These are phyloP conservation scores for Limnanthes douglasii DNA, from an alignment of 345 rosid species.

Conservation along the genomic window DNA sequence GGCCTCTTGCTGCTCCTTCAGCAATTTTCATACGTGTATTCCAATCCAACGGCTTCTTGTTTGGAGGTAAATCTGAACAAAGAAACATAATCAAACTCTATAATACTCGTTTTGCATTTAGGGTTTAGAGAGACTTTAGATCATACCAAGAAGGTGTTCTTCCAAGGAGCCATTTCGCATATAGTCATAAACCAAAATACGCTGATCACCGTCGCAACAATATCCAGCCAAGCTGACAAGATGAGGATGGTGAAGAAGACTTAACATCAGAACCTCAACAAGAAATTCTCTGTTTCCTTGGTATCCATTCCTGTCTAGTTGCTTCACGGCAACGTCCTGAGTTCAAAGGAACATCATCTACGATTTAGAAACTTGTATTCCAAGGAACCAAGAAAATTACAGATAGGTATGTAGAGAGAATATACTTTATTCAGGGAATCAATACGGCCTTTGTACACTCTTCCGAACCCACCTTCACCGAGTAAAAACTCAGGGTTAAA, in stretches of 20 bases:
- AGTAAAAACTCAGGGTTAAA: constrained; percentile 50
- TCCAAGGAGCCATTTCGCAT: constrained; percentile 66
- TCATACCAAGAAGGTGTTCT: constrained; percentile 63
- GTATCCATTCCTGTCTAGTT: constrained; percentile 71
- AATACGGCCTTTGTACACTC: constrained; percentile 62
- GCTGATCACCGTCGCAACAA: constrained; percentile 65
- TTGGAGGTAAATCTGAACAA: constrained; percentile 24
- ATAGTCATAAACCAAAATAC: constrained; percentile 55
- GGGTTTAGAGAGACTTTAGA: background rate
- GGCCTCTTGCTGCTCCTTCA: constrained; percentile 69
- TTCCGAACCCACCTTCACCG: constrained; percentile 97
- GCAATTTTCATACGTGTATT: constrained; percentile 58
- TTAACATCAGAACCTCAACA: constrained; percentile 62
- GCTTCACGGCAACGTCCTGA: constrained; percentile 63
- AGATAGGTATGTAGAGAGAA: background rate
- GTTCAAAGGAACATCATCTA: constrained; percentile 4
- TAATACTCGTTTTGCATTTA: background rate
- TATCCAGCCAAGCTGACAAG: constrained; percentile 69
- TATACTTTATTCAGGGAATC: constrained; percentile 32
- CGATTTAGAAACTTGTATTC: background rate
- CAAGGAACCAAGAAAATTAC: background rate
- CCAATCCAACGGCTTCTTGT: constrained; percentile 48
- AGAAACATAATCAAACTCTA: background rate
- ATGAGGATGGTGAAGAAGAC: constrained; percentile 48
- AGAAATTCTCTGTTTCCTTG: constrained; percentile 80